Base-by-base conservation (phyloP, 257 asterid species). In the Primulina eburnea region DNA sequence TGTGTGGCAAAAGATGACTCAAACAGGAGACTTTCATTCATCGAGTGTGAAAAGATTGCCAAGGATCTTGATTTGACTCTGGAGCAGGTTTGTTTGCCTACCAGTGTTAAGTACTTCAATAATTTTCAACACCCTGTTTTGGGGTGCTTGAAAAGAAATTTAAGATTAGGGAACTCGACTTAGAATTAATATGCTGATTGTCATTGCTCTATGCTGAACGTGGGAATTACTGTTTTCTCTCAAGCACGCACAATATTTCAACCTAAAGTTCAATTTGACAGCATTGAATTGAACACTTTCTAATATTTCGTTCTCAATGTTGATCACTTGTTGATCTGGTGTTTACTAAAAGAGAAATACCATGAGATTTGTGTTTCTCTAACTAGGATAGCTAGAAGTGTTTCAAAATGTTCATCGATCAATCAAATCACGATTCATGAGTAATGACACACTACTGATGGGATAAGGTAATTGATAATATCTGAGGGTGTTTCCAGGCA, bases 41-140 rank as follows among this genome's bases (percentile, higher is more conserved):
- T 57, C 59, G 95, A 87, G 72, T 93, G 99, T 72, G 83, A 71
- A 79, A 76, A 79, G 84, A 90, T 93, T 81, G 93, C 99, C 34
- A 82, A 81, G 75, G 94, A 87, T 78, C 92, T 93, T 65, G 81
- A 86, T 86, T 80, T 93, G 88, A 86, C 96, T 70, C 65, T 90
- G 70, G 97, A 87, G 76, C 97, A 93, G 98, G 98, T 90, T 68
- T 73, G 81, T 78, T 71, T 68, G 67, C 80, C 65, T 76, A 70
- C 78, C 57, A 55, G 69, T 50, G 52, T 75, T 62, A 26, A 64
- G 32, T 69, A 37, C 61, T 55, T 35, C 72, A 52, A 4, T 67
- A 24, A 12, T 55, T 34, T 68, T 67, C 53, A 61, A 4, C 29
- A 24, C n/a, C 55, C 62, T 62, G 37, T 58, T 53, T 62, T 66